Percentiles rank a stretch among this genome's conserved stretches.
These are phyloP conservation scores for Laburnicola sp. DNA, from an alignment of 2,329 filamentous ascomycete genomes.

Conservation along the genomic window DNA sequence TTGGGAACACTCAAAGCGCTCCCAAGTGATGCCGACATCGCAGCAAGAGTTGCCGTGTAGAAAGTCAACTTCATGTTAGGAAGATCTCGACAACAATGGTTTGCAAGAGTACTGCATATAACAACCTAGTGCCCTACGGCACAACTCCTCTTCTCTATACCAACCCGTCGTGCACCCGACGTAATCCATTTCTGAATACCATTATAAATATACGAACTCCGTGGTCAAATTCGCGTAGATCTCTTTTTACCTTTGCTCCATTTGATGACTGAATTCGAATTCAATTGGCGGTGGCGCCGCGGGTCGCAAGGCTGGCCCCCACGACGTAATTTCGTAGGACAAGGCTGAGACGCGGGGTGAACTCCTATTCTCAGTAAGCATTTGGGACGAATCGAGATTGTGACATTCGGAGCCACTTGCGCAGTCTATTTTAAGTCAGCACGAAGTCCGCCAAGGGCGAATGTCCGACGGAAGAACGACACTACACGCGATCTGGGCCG, in stretches of 20 bases:
- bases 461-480: background rate
- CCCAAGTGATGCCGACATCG: constrained; percentile 6
- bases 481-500: background rate
- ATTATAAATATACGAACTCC: too few relatives aligned
- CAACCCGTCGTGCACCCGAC: background rate
- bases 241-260: background rate
- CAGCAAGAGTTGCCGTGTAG: constrained; percentile 11
- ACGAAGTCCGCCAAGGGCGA: constrained; percentile 1
- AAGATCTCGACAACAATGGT: background rate
- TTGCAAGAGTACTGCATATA: background rate
- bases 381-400: background rate
- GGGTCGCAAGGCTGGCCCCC: background rate
- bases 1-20: constrained; percentile 7
- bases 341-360: constrained; percentile 13
- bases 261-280: background rate
- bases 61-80: constrained; percentile 14
- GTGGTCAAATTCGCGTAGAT: background rate
- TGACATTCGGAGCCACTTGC: background rate
- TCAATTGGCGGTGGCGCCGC: background rate
- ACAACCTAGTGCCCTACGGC: background rate
- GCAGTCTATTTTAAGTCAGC: background rate
- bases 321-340: constrained; percentile 4
- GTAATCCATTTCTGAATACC: too few relatives aligned
- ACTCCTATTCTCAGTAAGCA: constrained; percentile 1
- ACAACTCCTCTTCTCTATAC: background rate